Base-by-base conservation (phyloP, 192 early-diverging fungal genomes). In the Coemansia sp. region DNA sequence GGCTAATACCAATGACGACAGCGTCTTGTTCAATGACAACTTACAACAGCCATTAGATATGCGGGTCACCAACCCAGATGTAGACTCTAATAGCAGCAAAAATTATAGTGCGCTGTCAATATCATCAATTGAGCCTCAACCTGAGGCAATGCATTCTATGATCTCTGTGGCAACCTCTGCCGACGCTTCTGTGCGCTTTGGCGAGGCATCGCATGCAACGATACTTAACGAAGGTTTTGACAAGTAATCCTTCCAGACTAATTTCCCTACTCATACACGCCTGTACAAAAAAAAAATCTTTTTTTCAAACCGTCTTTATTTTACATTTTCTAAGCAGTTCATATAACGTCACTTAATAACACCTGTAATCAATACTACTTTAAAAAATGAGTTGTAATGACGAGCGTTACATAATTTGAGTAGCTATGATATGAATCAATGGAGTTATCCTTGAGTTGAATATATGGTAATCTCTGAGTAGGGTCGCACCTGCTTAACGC, bases 141-240 rank as follows among this genome's bases (percentile, higher is more conserved):
- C 16, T 0, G 26, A 47, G 5, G 47, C 52, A 5, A 8, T 56
- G 31, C 48, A n/a, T 3, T 60, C 69, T 3, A 54, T 21, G n/a
- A 4, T 56, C n/a, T 55, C 69, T 1, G 44, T n/a, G 26, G 51
- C 50, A 6, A 64, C 62, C 0, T 64, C 62, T 10, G 56, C 56
- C 6, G 62, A 63, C 26, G 38, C n/a, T 21, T 70, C 68, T 25
- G 61, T 56, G 7, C 48, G 30, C 9, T 31, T 63, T 38, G 67
- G 60, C n/a, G 53, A 62, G 12, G 41, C 26, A 9, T 69, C 34
- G 27, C 48, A 31, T 5, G 26, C 50, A 25, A 62, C 47, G 19
- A 51, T 63, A 31, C 49, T 58, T 6, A 56, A 63, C 8, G 60
- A 69, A 14, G 61, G 55, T 21, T 70, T 68, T 56, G 67, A 68